Conservation (phyloP, 2,329 filamentous ascomycete species). For the Orbilia javanica region DNA sequence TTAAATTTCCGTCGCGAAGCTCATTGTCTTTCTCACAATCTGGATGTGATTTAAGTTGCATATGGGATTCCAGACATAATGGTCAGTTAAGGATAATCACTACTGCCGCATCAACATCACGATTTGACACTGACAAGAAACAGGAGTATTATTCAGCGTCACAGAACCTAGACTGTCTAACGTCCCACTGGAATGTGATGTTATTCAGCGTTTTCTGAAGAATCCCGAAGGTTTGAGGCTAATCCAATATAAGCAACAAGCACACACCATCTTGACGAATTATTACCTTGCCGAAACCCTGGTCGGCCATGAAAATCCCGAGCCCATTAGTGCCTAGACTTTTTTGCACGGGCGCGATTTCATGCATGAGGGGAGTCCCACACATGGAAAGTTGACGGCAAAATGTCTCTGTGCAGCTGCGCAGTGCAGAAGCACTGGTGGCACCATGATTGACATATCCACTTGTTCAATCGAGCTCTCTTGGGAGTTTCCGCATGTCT, state of each 20-base stretch:
- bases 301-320: conserved; percentile 31
- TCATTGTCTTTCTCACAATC: background rate
- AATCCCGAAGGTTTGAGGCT: background rate
- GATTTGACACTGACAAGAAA: conserved; percentile 11
- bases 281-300: conserved; percentile 30
- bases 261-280: conserved; percentile 22
- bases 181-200: conserved; percentile 52
- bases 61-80: background rate
- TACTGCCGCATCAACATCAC: background rate
- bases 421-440: conserved; percentile 16
- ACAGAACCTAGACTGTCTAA: conserved; percentile 19
- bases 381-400: conserved; percentile 17
- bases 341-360: conserved; percentile 25
- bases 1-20: conserved; percentile 55
- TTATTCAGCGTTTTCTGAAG: conserved; percentile 17
- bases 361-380: conserved; percentile 15
- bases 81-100: background rate
- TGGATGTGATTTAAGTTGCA: conserved; percentile 2
- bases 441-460: conserved; percentile 39
- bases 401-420: conserved; percentile 35
- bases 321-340: conserved; percentile 32
- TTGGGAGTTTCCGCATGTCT: conserved; percentile 34
- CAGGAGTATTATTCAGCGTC: background rate
- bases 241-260: background rate
- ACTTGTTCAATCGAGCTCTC: conserved; percentile 34